Conservation (phyloP, 805 yeast genomes). For the Wickerhamiella sergipiensis region DNA sequence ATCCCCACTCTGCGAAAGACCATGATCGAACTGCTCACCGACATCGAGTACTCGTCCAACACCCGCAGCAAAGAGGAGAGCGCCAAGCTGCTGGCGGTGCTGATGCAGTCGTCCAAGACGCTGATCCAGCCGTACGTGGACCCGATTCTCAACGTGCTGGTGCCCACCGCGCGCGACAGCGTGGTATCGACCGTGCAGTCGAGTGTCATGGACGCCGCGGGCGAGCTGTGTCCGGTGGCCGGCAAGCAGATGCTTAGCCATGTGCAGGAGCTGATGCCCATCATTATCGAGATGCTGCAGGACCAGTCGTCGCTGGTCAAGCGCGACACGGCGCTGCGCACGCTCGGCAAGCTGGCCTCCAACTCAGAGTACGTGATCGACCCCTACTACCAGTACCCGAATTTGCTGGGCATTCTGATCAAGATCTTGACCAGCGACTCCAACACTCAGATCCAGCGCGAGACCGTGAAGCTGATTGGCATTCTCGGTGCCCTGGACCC, state of each 20-base stretch:
- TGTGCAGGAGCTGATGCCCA: slow-evolving; percentile 68
- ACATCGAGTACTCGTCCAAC: slow-evolving; percentile 67
- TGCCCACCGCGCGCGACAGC: slow-evolving; percentile 60
- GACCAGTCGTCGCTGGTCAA: slow-evolving; percentile 84
- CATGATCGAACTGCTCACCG: slow-evolving; percentile 70
- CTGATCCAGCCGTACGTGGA: slow-evolving; percentile 83
- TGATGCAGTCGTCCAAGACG: slow-evolving; percentile 65
- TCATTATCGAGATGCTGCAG: slow-evolving; percentile 73
- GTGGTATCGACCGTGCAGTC: slow-evolving; percentile 68
- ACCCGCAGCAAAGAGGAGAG: slow-evolving; percentile 76
- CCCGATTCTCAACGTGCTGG: slow-evolving; percentile 73
- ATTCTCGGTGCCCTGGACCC: slow-evolving; percentile 96
- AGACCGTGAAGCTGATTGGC: slow-evolving; percentile 80
- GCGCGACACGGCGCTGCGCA: slow-evolving; percentile 76
- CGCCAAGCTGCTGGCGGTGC: slow-evolving; percentile 55
- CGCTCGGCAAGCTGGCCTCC: slow-evolving; percentile 78
- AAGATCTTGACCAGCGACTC: slow-evolving; percentile 75
- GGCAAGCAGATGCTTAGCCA: slow-evolving; percentile 72
- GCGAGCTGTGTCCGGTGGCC: slow-evolving; percentile 77
- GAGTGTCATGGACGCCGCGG: slow-evolving; percentile 72
- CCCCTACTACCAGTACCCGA: slow-evolving; percentile 85
- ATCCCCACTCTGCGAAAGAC: slow-evolving; percentile 85
- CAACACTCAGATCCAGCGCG: slow-evolving; percentile 52
- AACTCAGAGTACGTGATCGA: slow-evolving; percentile 92
- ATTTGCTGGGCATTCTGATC: slow-evolving; percentile 66